These are phyloP conservation scores for Pythium brassicae DNA, from an alignment of 352 stramenopile species.

Conservation along the genomic window DNA sequence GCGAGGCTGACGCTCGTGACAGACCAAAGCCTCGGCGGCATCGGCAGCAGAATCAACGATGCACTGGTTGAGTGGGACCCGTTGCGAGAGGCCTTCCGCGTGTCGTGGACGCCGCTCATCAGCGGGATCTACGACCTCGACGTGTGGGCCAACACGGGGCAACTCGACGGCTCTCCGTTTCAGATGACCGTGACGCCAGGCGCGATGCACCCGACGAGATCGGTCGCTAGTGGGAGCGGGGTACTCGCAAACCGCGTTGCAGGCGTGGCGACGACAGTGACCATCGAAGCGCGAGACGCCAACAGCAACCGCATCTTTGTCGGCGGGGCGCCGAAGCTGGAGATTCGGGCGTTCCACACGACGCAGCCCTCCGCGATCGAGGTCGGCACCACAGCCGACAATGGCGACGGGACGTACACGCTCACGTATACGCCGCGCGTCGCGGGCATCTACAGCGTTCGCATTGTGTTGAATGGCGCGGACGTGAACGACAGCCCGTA, in stretches of 20 bases:
- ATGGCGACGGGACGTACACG: conserved; percentile 43
- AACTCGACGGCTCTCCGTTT: conserved; percentile 39
- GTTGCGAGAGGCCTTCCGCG: conserved; percentile 16
- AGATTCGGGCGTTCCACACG: conserved; percentile 37
- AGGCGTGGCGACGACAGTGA: conserved; percentile 32
- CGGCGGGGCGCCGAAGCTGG: conserved; percentile 19
- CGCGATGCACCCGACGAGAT: conserved; percentile 31
- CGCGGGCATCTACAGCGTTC: conserved; percentile 39
- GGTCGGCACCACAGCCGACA: conserved; percentile 30
- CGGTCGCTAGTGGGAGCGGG: conserved; percentile 42
- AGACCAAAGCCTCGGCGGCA: conserved; percentile 45
- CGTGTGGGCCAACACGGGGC: conserved; percentile 34
- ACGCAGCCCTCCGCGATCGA: conserved; percentile 20
- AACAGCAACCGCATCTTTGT: conserved; percentile 54
- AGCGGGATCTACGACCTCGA: conserved; percentile 55
- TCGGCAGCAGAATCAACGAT: conserved; percentile 37
- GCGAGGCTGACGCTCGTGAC: conserved; percentile 28
- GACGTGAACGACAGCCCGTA: conserved; percentile 68
- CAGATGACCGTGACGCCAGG: conserved; percentile 34
- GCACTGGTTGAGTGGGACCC: conserved; percentile 24
- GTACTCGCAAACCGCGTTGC: conserved; percentile 41
- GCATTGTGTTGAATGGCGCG: conserved; percentile 30
- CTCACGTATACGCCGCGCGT: conserved; percentile 43
- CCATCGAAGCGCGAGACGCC: conserved; percentile 44
- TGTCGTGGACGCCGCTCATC: conserved; percentile 27